Base-by-base conservation (phyloP, 495 filamentous ascomycete species). In the Penicillium turbatum region DNA sequence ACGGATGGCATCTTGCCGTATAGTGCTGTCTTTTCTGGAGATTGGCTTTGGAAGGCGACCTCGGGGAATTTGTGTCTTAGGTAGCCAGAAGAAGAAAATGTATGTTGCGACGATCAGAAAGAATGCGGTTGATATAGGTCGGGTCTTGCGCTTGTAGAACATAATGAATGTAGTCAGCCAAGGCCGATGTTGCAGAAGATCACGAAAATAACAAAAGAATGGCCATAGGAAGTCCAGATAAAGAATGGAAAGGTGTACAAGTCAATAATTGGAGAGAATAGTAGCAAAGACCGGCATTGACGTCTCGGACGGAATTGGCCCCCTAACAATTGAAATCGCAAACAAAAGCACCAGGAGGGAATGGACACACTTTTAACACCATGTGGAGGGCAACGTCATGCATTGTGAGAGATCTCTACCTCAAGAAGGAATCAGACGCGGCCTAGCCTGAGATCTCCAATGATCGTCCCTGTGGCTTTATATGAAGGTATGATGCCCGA, bases 61-160 rank as follows among this genome's bases (percentile, higher is more conserved):
- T 51, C 44, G 46, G 29, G 42, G 54, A 46, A 38, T 26, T 49
- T 51, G 39, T 56, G 63, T 64, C 30, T 62, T 62, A 19, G 71
- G 71, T 39, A 74, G 51, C 61, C 54, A 61, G 26, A 61, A 42
- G 32, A 63, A 54, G 16, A 65, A 48, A 43, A 63, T 16, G 48
- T 67, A 67, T 43, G 43, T 50, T 26, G 57, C 17, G n/a, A 57
- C 24, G 41, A 65, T 39, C 19, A 62, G 49, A 27, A 63, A 30
- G 2, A 63, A 10, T 3, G 47, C 42, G 21, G 56, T 58, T 34
- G 51, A 39, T 42, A 62, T 40, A 50, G 55, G 54, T 37, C 59
- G 65, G n/a, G 53, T 46, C 43, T 63, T 63, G 56, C 63, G 63
- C 39, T 53, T 68, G 34, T 59, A 52, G 40, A 69, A 62, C 54